These are phyloP conservation scores for Quercus lobata DNA, from an alignment of 331 rosid genomes.

Conservation along the genomic window DNA sequence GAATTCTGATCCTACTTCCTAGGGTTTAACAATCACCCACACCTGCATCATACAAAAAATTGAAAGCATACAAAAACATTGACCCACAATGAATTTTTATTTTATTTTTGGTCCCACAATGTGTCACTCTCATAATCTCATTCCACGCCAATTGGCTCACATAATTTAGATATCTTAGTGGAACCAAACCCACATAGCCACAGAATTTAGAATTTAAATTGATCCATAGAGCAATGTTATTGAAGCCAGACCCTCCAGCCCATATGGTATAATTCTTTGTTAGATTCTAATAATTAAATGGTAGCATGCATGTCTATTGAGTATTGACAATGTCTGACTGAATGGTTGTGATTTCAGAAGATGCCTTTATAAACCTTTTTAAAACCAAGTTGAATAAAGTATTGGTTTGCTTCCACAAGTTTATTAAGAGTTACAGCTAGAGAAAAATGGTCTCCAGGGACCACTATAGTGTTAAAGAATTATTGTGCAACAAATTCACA, in stretches of 20 bases:
- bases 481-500: background rate
- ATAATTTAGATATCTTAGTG: slow-evolving; percentile 2
- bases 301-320: background rate
- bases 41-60: slow-evolving; percentile 11
- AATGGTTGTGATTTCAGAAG: background rate
- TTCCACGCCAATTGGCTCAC: slow-evolving; percentile 20
- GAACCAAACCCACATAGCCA: background rate
- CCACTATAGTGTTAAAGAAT: background rate
- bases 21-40: slow-evolving; percentile 2
- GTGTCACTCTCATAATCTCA: slow-evolving; percentile 31
- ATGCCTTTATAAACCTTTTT: background rate
- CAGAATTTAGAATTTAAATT: background rate
- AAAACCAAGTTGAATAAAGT: background rate
- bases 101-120: slow-evolving; percentile 12
- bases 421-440: background rate
- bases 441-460: background rate
- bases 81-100: slow-evolving; percentile 22
- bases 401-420: background rate
- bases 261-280: background rate
- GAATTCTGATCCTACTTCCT: background rate
- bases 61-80: slow-evolving; percentile 23
- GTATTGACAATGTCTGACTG: background rate
- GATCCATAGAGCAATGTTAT: background rate
- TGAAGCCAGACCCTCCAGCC: background rate
- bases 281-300: background rate